phyloP scores from a whole-genome alignment of 1,284 basidiomycete genomes.

The Ganoderma leucocontextum region DNA sequence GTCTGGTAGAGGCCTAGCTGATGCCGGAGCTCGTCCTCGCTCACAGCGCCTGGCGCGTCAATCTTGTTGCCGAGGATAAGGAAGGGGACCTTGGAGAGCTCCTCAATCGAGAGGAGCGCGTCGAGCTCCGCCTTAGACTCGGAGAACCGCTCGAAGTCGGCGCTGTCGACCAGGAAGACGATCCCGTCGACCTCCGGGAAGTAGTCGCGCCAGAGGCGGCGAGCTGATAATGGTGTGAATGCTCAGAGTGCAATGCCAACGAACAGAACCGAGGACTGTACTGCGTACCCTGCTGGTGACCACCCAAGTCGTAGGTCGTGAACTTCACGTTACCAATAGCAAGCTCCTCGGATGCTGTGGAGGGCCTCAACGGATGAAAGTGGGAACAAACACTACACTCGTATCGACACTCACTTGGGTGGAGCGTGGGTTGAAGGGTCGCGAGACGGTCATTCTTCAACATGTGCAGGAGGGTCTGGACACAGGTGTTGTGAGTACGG shows the following conservation, averaged over 20 bases:
- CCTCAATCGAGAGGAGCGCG: conserved; percentile 93
- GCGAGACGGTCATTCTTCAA: conserved; percentile 99
- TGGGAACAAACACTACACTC: conserved; percentile 6
- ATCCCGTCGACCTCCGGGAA: conserved; percentile 99
- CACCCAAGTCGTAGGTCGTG: conserved; percentile 98
- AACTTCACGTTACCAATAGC: conserved; percentile 99
- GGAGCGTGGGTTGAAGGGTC: conserved; percentile 97
- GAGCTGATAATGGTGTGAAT: conserved; percentile 61
- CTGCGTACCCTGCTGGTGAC: conserved; percentile 90
- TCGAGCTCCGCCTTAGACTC: conserved; percentile 98
- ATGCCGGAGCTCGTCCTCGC: conserved; percentile 97
- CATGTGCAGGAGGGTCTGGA: conserved; percentile 99
- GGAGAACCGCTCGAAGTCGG: conserved; percentile 95
- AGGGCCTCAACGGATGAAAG: conserved; percentile 11
- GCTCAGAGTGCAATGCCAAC: conserved; percentile 12
- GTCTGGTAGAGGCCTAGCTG: conserved; percentile 97
- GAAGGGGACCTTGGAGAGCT: conserved; percentile 96
- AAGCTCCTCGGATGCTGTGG: conserved; percentile 94
- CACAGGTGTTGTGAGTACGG: not conserved
- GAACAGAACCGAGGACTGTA: not conserved
- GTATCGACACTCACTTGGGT: conserved; percentile 82
- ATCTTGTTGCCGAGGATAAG: conserved; percentile 99
- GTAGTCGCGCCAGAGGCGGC: conserved; percentile 99
- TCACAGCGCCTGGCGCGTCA: conserved; percentile 96
- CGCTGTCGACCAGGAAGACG: conserved; percentile 97